Evolutionary conservation across 352 stramenopile genomes (phyloP), one percentile per base, ranked within the genome.

Genomic region (Phytophthora tentaculata): DNA sequence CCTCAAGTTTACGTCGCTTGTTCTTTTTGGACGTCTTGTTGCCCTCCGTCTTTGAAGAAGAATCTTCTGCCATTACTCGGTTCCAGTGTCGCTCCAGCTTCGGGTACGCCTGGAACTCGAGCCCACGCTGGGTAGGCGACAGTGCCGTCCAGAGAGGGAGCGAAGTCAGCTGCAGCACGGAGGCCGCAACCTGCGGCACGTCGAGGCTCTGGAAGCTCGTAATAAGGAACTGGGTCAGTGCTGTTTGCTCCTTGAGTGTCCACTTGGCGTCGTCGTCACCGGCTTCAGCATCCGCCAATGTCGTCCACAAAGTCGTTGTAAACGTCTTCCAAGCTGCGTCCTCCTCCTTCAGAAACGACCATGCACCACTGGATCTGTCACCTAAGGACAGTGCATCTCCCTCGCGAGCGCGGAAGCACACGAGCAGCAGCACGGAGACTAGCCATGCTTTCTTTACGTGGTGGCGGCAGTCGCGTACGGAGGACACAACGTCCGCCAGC

Each of bases 81-180:
- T 82, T 68, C 80, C 82, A 95, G 63, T 89, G 87, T 22, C 79
- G 74, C 59, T 83, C 74, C 19, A 95, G 76, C 59, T 91, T 91
- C 9, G 83, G 84, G 49, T 87, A 78, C 29, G 72, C 49, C 23
- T 84, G 60, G 53, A 93, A 93, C 61, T 90, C 87, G 9, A 95
- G 45, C 24, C 73, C 61, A 9, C 84, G 74, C 68, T 95, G 87
- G 10, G 64, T 79, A 5, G 78, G 22, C 8, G 84, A 91, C 10
- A 95, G 69, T 32, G 80, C 70, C 5, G 51, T 78, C 87, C 87
- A 95, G 23, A 84, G 73, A 0, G 77, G 66, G 9, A 95, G 64
- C n/a, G 87, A 93, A 48, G 76, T 78, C 28, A 91, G 74, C 56
- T 81, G 77, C n/a, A 93, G 68, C 54, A 90, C 69, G 10, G 67